Percentiles rank a stretch among this genome's conserved stretches.
These are phyloP conservation scores for Vinca major DNA, from an alignment of 305 asterid genomes.

Conservation along the genomic window DNA sequence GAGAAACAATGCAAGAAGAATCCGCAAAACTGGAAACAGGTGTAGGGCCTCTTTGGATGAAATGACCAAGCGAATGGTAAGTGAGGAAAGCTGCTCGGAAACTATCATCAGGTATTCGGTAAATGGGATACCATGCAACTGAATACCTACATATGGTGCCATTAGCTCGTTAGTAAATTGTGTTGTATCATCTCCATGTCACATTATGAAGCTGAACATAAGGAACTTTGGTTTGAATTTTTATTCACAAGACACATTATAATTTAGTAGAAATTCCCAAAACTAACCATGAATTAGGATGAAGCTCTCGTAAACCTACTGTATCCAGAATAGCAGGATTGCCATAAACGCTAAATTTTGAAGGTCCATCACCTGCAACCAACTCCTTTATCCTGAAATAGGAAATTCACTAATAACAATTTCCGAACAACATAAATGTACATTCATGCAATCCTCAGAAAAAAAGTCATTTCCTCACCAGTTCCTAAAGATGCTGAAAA, in stretches of 20 bases:
- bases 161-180: background rate
- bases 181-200: background rate
- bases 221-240: background rate
- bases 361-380: slow-evolving; percentile 15
- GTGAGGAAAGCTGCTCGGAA: slow-evolving; percentile 31
- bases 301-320: slow-evolving; percentile 19
- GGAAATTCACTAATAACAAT: background rate
- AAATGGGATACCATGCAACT: slow-evolving; percentile 29
- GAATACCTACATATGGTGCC: slow-evolving; percentile 24
- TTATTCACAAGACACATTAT: too few relatives aligned
- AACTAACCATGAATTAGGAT: slow-evolving; percentile 25
- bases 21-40: slow-evolving; percentile 8
- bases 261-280: background rate
- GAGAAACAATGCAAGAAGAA: slow-evolving; percentile 18
- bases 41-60: slow-evolving; percentile 14
- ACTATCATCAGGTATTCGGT: slow-evolving; percentile 26
- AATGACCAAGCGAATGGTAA: slow-evolving; percentile 29
- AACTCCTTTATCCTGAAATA: slow-evolving; percentile 22
- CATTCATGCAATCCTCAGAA: background rate
- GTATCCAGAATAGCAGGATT: slow-evolving; percentile 22
- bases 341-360: slow-evolving; percentile 19
- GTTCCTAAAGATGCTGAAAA: background rate
- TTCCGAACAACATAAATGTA: background rate
- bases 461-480: background rate
- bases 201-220: background rate